Evolutionary conservation across 176 grass and related monocot species (phyloP), one percentile per base, ranked within the genome.

Genomic region (Musa schizocarpa): DNA sequence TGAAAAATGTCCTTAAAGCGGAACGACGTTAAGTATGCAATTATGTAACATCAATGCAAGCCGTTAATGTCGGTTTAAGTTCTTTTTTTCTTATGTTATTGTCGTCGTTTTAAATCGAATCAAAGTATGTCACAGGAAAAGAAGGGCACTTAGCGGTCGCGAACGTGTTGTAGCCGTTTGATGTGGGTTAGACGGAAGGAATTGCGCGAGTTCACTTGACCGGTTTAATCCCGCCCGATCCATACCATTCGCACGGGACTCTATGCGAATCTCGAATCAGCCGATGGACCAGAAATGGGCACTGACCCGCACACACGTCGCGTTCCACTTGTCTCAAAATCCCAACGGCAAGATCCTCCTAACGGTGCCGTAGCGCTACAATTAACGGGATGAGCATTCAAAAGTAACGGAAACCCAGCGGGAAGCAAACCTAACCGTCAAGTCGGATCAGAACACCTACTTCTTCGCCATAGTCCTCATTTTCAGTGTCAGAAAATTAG

Each of bases 311-410:
- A 13, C 24, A 19, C 73, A 21, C 73, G 9, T 56, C 25, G 73
- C 53, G 54, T 43, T 61, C 24, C 54, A 75, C 29, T 58, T 27
- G 23, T 34, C 53, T 27, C 54, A 12, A 75, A 75, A 75, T 75
- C 73, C 53, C 73, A 75, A 75, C 73, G 73, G 73, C 53, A 53
- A 75, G 54, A 75, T 75, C 26, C 53, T 1, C 14, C 17, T 20
- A 75, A 75, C 73, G 73, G 73, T 24, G 55, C 26, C 73, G 54
- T 75, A 8, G 52, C 50, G 11, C 22, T 53, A 23, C 50, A 12
- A 50, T 72, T 72, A 53, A 72, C 50, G 54, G 53, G 23, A 0
- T 16, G 13, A 75, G 1, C 4, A 1, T 16, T 51, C 8, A 70
- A 51, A 70, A 49, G 68, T 52, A 70, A 70, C 43, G 68, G 14